Conservation (phyloP, 2,329 filamentous ascomycete species). For the Nothophaeocryptopus gaeumannii region DNA sequence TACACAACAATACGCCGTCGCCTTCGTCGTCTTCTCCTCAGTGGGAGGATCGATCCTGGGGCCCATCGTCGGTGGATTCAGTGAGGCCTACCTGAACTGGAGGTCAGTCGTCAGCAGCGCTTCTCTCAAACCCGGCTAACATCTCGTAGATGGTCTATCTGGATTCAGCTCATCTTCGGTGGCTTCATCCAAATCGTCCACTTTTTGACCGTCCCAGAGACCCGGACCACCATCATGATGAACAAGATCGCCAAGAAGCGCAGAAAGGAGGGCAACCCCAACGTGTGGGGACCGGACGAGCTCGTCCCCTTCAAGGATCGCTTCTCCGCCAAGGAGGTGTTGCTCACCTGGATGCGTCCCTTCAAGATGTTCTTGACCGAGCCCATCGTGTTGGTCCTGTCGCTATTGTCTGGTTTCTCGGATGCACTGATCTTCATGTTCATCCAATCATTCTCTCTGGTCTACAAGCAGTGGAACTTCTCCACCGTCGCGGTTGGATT, state of each 20-base stretch:
- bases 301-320: constrained; percentile 50
- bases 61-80: constrained; percentile 38
- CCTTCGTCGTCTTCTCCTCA: constrained; percentile 54
- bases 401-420: constrained; percentile 70
- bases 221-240: constrained; percentile 74
- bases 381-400: constrained; percentile 70
- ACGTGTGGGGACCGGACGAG: constrained; percentile 75
- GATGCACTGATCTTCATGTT: constrained; percentile 80
- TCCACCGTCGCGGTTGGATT: constrained; percentile 58
- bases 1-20: constrained; percentile 60
- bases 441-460: constrained; percentile 68
- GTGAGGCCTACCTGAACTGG: constrained; percentile 56
- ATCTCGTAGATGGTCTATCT: constrained; percentile 66
- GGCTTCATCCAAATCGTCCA: constrained; percentile 63
- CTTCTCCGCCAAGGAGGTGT: constrained; percentile 44
- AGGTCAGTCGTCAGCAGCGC: constrained; percentile 26
- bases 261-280: constrained; percentile 56
- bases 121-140: background rate
- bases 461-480: constrained; percentile 68
- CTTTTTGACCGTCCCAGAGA: constrained; percentile 69
- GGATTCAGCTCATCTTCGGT: constrained; percentile 84
- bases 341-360: constrained; percentile 60
- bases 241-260: constrained; percentile 74
- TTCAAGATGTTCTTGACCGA: constrained; percentile 77
- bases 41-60: constrained; percentile 39